phyloP scores from a whole-genome alignment of 257 asterid genomes.

The Solanum virginianum region DNA sequence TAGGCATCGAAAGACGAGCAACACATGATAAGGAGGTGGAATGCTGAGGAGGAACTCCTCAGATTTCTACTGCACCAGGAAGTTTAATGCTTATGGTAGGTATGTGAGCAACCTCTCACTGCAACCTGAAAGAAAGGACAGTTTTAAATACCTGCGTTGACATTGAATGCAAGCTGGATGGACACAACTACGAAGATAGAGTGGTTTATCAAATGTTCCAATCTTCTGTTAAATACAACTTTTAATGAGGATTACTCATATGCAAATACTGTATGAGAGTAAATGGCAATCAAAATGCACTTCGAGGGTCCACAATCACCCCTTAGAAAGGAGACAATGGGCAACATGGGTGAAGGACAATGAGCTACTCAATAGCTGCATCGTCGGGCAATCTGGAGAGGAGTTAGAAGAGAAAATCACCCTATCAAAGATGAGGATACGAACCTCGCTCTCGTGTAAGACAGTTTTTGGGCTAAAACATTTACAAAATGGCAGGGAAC shows the following conservation, averaged over 20 bases:
- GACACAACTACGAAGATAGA: background rate
- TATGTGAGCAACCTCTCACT: background rate
- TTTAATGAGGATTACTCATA: background rate
- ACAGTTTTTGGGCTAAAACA: background rate
- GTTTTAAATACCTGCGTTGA: background rate
- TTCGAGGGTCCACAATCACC: background rate
- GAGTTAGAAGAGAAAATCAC: background rate
- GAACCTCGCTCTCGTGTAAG: background rate
- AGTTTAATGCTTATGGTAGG: background rate
- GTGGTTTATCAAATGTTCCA: background rate
- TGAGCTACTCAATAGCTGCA: background rate
- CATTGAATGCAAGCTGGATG: background rate
- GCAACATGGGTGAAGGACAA: background rate
- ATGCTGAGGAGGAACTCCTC: background rate
- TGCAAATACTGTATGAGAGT: background rate
- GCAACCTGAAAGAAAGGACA: background rate
- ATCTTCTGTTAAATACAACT: background rate
- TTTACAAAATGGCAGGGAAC: background rate
- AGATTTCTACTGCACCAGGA: background rate
- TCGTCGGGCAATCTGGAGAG: background rate
- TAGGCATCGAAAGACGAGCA: background rate
- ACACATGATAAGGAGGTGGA: background rate
- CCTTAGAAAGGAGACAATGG: background rate
- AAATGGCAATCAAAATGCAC: background rate
- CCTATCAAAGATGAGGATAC: background rate